A percentile compares a stretch with the other conserved stretches of the same genome.
Conservation (phyloP, 768 basidiomycete species). For the Lentinula lateritia region DNA sequence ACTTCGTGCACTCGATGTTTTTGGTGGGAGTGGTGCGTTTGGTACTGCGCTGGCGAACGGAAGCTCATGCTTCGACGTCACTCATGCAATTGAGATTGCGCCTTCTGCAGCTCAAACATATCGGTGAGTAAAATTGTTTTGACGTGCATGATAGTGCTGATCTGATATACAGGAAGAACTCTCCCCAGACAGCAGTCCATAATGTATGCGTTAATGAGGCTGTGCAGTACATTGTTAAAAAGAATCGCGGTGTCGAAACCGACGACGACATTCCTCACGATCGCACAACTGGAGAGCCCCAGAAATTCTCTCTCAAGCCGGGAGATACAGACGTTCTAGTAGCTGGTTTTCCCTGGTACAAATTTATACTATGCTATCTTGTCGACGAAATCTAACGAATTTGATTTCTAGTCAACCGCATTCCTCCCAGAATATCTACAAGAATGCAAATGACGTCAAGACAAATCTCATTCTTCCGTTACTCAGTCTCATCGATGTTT, state of each 20-base stretch:
- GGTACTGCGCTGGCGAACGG: slow-evolving; percentile 50
- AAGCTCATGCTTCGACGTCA: slow-evolving; percentile 49
- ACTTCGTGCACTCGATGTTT: slow-evolving; percentile 36
- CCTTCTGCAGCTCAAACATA: slow-evolving; percentile 70
- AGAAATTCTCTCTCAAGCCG: slow-evolving; percentile 44
- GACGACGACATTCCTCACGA: slow-evolving; percentile 32
- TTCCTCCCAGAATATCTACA: slow-evolving; percentile 67
- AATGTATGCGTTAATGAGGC: slow-evolving; percentile 71
- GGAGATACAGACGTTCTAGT: slow-evolving; percentile 57
- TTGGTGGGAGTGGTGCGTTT: slow-evolving; percentile 59
- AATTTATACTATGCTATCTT: background rate
- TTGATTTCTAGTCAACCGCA: slow-evolving; percentile 58
- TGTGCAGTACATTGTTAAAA: slow-evolving; percentile 53
- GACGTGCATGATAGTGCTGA: background rate
- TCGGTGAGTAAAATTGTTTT: slow-evolving; percentile 30
- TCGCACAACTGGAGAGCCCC: slow-evolving; percentile 28
- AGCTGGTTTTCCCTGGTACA: slow-evolving; percentile 75
- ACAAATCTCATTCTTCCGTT: slow-evolving; percentile 64
- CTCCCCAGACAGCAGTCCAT: slow-evolving; percentile 45
- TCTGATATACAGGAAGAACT: slow-evolving; percentile 40
- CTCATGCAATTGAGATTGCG: slow-evolving; percentile 67
- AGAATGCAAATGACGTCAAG: slow-evolving; percentile 60
- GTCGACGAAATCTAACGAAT: background rate
- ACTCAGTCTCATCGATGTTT: slow-evolving; percentile 43
- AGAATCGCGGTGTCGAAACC: slow-evolving; percentile 29